Base-by-base conservation (phyloP, 805 yeast species). In the Candida qinlingensis region DNA sequence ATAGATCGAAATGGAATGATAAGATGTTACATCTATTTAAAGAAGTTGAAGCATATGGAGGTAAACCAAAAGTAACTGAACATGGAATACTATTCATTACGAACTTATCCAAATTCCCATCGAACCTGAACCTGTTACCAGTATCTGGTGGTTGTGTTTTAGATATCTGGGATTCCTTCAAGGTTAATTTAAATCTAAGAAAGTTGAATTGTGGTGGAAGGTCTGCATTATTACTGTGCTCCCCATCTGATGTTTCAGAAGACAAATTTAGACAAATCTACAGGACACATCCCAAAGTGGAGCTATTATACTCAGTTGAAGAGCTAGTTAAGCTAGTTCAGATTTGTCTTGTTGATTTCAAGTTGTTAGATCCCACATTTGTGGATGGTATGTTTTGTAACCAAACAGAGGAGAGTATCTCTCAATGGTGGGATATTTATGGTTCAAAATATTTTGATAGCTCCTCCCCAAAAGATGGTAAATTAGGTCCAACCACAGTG, bases 301-400 rank as follows among this genome's bases (percentile, higher is more conserved):
- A 57, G 28, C 52, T 62, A 25, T 46, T 52, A 29, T 60, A 60
- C 31, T 56, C 65, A 4, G 61, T 57, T 9, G 60, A 54, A 25
- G 96, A 89, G 61, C 65, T 94, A 41, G 83, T 90, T 4, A 79
- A 81, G 38, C 63, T 89, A 28, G 70, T 87, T 2, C 99, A 92
- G 66, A 80, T 82, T 1, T 77, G 86, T 38, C 72, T 92, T 27
- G 85, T 79, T 57, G 91, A 90, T 64, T 91, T 86, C 65, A 86
- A 82, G 48, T 65, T 89, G 39, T 71, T 89, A 11, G 84, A 81
- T 44, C 81, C 87, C 0, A 68, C 68, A 33, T 80, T 76, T 54
- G 87, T 87, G 48, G 97, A 94, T 66, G 98, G 99, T 0, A 68
- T 92, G 12, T 68, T 90, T 3, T 92, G 98, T 63, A 78, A 80